Evolutionary conservation across 345 rosid species (phyloP).

Genomic region (Excoecaria agallocha): DNA sequence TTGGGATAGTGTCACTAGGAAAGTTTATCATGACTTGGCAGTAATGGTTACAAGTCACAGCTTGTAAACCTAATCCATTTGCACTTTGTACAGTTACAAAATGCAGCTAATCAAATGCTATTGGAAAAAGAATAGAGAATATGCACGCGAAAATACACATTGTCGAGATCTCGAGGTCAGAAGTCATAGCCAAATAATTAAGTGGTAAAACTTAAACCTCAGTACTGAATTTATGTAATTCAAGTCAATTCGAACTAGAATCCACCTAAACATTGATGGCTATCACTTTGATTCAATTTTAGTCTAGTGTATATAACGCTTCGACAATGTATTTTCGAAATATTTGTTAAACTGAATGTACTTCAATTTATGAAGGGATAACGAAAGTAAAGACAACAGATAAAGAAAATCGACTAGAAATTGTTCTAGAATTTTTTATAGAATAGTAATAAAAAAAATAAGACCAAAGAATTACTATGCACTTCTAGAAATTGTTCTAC

Average conservation of each 20-base stretch:
- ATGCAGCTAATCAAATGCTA: conserved; percentile 2
- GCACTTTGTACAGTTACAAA: conserved; percentile 55
- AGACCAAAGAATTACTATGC: conserved; percentile 55
- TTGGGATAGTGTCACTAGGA: conserved; percentile 70
- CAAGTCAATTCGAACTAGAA: background rate
- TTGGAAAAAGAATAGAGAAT: background rate
- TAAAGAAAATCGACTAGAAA: background rate
- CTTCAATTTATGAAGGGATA: background rate
- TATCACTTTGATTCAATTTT: background rate
- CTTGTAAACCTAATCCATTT: conserved; percentile 85
- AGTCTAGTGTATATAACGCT: background rate
- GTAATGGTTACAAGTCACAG: conserved; percentile 52
- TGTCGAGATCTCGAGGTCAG: background rate
- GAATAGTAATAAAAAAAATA: too few relatives aligned
- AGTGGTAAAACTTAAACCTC: background rate
- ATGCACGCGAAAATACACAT: background rate
- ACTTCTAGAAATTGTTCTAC: conserved; percentile 66
- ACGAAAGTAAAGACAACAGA: too few relatives aligned
- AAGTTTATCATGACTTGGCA: conserved; percentile 64
- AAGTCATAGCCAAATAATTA: background rate
- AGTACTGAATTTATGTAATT: background rate
- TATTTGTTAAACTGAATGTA: background rate
- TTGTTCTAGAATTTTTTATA: too few relatives aligned
- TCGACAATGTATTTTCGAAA: background rate
- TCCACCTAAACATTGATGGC: background rate